These are phyloP conservation scores for Leptographium radiaticola DNA, from an alignment of 2,329 filamentous ascomycete genomes.

Conservation along the genomic window DNA sequence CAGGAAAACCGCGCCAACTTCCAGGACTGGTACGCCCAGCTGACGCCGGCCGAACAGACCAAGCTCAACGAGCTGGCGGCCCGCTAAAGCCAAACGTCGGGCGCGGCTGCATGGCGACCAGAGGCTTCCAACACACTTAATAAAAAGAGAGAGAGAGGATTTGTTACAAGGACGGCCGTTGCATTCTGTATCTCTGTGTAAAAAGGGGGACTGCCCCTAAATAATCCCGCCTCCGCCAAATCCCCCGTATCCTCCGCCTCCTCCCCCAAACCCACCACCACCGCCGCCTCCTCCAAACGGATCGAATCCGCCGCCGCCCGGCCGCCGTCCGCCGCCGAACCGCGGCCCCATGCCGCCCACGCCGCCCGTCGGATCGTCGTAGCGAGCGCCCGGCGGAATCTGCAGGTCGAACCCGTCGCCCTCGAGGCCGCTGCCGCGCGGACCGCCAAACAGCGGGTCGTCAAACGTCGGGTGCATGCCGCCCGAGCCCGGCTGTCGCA, in stretches of 20 bases:
- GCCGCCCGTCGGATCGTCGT: slow-evolving; percentile 81
- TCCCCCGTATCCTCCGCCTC: slow-evolving; percentile 12
- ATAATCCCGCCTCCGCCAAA: slow-evolving; percentile 17
- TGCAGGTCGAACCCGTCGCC: slow-evolving; percentile 49
- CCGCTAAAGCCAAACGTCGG: no score
- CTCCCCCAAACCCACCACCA: slow-evolving; percentile 20
- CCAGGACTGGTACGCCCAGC: slow-evolving; percentile 40
- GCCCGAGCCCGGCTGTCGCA: slow-evolving; percentile 24
- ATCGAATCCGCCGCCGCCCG: slow-evolving; percentile 20
- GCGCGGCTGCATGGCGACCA: neutral
- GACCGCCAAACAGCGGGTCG: slow-evolving; percentile 63
- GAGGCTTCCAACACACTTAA: neutral
- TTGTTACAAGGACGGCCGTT: no score
- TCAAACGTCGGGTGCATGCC: slow-evolving; percentile 97
- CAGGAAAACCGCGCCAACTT: slow-evolving; percentile 44
- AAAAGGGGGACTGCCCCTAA: no score
- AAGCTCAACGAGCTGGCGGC: slow-evolving; percentile 41
- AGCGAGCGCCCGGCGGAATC: slow-evolving; percentile 78
- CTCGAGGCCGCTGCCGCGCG: slow-evolving; percentile 23
- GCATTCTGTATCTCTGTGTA: no score
- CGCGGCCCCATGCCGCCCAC: slow-evolving; percentile 30
- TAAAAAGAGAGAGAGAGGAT: no score
- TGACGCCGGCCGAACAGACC: slow-evolving; percentile 41
- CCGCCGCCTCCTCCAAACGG: slow-evolving; percentile 25
- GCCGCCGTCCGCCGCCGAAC: slow-evolving; percentile 22